Evolutionary conservation across 2,329 filamentous ascomycete species (phyloP), one percentile per base, ranked within the genome.

Genomic region (Sporothrix dimorphospora): DNA sequence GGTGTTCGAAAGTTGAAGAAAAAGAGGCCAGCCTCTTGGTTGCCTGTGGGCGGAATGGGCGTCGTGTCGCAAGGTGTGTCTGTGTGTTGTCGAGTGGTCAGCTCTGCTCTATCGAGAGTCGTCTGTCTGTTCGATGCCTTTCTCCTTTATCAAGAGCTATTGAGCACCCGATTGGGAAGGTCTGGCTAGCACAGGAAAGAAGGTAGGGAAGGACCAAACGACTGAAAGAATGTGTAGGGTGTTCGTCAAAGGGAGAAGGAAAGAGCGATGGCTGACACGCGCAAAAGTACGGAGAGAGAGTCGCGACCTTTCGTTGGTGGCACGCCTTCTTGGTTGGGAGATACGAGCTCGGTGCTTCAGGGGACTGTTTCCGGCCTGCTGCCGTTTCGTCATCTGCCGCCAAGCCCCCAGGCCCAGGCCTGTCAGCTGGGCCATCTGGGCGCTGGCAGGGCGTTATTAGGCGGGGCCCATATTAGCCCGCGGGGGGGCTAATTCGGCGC

Each of bases 151-250:
- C n/a, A 40, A 42, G 57, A 30, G 68, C 73, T 75, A 75, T 75
- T 75, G 71, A 74, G 69, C 69, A 71, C 74, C 72, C 49, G 47
- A 73, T 74, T 59, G 34, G 74, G 74, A 72, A 68, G 7, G 59
- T 42, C n/a, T 47, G n/a, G 63, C 24, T 34, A 8, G 61, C 42
- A 66, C 12, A 38, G 11, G 2, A 2, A 40, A 40, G 19, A 21
- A 61, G 34, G 19, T 19, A 38, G 24, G 16, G 24, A 34, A n/a
- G 21, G 7, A 8, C 12, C 7, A 57, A 12, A 16, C 14, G 24
- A 49, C 11, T 12, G 38, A 65, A 45, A 8, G 59, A 65, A 19
- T 8, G 57, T 40, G 19, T n/a, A 1, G n/a, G 67, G 16, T n/a
- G 40, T 16, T 21, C 14, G 19, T 40, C 47, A 40, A 27, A 69